Conservation (phyloP, 2,329 filamentous ascomycete species). For the Knoxdaviesia proteae region DNA sequence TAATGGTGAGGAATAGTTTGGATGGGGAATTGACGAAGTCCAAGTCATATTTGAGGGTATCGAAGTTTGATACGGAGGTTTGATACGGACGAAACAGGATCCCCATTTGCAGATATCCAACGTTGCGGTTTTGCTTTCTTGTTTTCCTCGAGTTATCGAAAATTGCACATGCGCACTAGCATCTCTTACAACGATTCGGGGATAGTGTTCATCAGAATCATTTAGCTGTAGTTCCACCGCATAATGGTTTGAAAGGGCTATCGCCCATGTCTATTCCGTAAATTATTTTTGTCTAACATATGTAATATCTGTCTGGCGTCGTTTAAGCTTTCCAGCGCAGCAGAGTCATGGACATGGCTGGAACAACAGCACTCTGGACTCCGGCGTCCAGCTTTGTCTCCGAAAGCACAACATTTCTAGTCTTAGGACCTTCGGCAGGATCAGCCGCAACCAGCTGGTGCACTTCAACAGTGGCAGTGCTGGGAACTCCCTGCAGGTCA, state of each 20-base stretch:
- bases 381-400: slow-evolving; percentile 30
- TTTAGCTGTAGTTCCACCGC: too few relatives aligned
- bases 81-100: background rate
- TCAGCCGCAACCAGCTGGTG: slow-evolving; percentile 36
- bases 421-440: slow-evolving; percentile 31
- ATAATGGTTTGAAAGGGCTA: too few relatives aligned
- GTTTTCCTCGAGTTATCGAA: too few relatives aligned
- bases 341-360: slow-evolving; percentile 46
- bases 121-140: too few relatives aligned
- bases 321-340: slow-evolving; percentile 27
- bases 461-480: slow-evolving; percentile 30
- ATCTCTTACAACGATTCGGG: too few relatives aligned
- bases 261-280: too few relatives aligned
- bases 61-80: background rate
- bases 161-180: too few relatives aligned
- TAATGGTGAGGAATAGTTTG: background rate
- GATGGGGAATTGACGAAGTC: background rate
- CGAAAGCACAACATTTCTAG: slow-evolving; percentile 30
- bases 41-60: background rate
- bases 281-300: too few relatives aligned
- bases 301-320: too few relatives aligned
- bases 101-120: background rate
- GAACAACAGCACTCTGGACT: slow-evolving; percentile 37
- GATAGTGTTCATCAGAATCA: too few relatives aligned
- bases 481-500: slow-evolving; percentile 31